phyloP scores from a whole-genome alignment of 495 filamentous ascomycete genomes.

The Penicillium cosmopolitanum region DNA sequence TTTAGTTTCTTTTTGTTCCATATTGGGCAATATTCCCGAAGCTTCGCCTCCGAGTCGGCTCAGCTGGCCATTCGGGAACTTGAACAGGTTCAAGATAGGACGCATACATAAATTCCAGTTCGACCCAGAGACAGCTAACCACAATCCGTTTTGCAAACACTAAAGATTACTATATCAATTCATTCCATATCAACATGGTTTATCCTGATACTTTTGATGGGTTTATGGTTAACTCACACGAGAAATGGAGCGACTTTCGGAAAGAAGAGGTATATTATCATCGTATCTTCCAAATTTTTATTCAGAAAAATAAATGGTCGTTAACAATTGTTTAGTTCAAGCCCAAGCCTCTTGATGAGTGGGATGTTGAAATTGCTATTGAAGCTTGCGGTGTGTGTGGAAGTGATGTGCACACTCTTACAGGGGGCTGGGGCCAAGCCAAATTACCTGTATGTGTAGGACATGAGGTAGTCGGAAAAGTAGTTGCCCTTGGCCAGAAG shows the following conservation, averaged over 20 bases:
- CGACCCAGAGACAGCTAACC: too few species aligned
- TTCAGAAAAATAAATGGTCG: not conserved
- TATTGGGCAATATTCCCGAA: too few species aligned
- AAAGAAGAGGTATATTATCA: not conserved
- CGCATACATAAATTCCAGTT: too few species aligned
- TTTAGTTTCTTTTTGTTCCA: too few species aligned
- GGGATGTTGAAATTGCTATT: not conserved
- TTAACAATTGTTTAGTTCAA: not conserved
- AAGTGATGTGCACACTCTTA: conserved; percentile 3
- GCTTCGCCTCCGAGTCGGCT: too few species aligned
- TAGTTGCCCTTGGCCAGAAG: not conserved
- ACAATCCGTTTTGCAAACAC: too few species aligned
- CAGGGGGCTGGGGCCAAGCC: not conserved
- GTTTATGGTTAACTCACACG: not conserved
- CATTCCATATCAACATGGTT: not conserved
- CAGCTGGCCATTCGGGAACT: too few species aligned
- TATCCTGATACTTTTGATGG: not conserved
- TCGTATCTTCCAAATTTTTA: not conserved
- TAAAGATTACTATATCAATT: too few species aligned
- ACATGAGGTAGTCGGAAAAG: not conserved
- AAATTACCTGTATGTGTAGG: conserved; percentile 1
- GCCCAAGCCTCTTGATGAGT: not conserved
- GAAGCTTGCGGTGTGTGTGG: conserved; percentile 1
- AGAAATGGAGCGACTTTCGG: not conserved
- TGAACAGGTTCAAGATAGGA: too few species aligned